Conservation (phyloP, 768 basidiomycete species). For the Xerocomellus dryophilus region DNA sequence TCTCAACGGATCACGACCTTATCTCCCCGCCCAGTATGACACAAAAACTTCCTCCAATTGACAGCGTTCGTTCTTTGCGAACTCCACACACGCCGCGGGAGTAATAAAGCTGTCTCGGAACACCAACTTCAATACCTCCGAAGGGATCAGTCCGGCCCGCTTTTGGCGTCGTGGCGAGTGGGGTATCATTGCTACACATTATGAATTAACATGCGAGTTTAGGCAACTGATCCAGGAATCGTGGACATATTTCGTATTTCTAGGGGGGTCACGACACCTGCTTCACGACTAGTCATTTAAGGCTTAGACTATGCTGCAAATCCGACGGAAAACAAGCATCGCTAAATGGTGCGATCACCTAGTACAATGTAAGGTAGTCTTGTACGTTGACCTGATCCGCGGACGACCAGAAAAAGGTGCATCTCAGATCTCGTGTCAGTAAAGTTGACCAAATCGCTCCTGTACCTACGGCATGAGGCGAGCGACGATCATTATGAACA, state of each 20-base stretch:
- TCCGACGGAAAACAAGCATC: slow-evolving; percentile 1
- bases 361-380: neutral
- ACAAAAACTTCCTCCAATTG: slow-evolving; percentile 6
- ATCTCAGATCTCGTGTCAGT: slow-evolving; percentile 19
- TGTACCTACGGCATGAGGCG: slow-evolving; percentile 15
- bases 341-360: neutral
- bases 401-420: slow-evolving; percentile 22
- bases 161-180: neutral
- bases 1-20: slow-evolving; percentile 33
- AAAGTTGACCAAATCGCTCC: slow-evolving; percentile 5
- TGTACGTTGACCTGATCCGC: slow-evolving; percentile 23
- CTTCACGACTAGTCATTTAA: neutral
- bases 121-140: slow-evolving; percentile 6
- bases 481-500: slow-evolving; percentile 24
- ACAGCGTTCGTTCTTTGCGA: slow-evolving; percentile 19
- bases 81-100: slow-evolving; percentile 27
- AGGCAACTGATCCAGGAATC: neutral
- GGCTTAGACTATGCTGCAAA: slow-evolving; percentile 5
- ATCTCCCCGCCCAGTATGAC: slow-evolving; percentile 25
- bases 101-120: slow-evolving; percentile 21
- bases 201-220: neutral
- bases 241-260: slow-evolving; percentile 1
- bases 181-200: neutral
- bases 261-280: slow-evolving; percentile 1
- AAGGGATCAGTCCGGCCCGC: slow-evolving; percentile 3